Base-by-base conservation (phyloP, 345 rosid genomes). In the Brassica incana region DNA sequence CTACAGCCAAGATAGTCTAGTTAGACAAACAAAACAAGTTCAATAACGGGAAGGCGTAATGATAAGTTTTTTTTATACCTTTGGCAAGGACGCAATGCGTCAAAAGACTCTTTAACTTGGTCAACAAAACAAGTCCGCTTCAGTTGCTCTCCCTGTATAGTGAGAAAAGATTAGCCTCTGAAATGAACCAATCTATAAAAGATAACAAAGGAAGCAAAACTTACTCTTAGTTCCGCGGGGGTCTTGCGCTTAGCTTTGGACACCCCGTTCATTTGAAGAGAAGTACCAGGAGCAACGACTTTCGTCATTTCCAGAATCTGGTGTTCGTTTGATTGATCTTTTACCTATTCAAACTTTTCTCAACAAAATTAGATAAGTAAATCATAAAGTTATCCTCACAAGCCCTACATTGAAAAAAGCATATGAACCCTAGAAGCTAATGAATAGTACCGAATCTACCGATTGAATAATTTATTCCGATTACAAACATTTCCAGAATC, bases 141-240 rank as follows among this genome's bases (percentile, higher is more conserved):
- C 84, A 93, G 40, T 84, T 93, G 99, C 81, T 95, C 99, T 72
- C 90, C 98, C 77, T 77, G 59, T 69, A 16, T 50, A 16, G 15
- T 5, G 72, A 73, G 45, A 73, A 9, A 12, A 2, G 62, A 38
- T 4, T 40, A 61, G 73, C 12, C 68, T 15, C 73, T 4, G 1
- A 60, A 27, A 8, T 33, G 38, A 20, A 76, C 38, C 2, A 75
- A 36, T 67, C 16, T 75, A 68, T 32, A 16, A 14, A 61, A 63
- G 7, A 25, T 1, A 56, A 29, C 4, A 1, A 52, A 25, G 5
- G 25, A 59, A 67, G 11, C 65, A 36, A 67, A 80, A 78, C 78
- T 67, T 89, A 90, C 98, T 78, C 98, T 86, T 4, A 95, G 89
- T 79, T 95, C 97, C 8, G 91, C 85, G 0, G 97, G 99, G 10